Evolutionary conservation across 2,329 filamentous ascomycete genomes (phyloP).

Genomic region (Neocucurbitaria cava): DNA sequence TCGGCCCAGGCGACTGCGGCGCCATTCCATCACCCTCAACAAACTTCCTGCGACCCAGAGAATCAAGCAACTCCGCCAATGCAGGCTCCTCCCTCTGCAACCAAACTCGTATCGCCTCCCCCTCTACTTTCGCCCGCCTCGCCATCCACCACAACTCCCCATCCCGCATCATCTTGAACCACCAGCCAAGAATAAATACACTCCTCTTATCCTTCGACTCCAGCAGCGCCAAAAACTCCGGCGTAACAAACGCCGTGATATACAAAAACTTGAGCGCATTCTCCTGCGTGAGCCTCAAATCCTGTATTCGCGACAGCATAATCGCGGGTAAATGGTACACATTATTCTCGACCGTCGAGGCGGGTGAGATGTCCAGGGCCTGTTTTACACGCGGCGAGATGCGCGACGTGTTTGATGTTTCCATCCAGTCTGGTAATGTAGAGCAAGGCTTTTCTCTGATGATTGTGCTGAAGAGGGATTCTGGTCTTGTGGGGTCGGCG

Average conservation of each 20-base stretch:
- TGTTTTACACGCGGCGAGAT: conserved; percentile 46
- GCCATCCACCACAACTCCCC: conserved; percentile 39
- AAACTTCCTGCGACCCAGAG: not conserved
- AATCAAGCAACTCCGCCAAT: conserved; percentile 12
- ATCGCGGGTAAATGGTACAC: conserved; percentile 41
- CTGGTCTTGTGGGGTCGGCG: conserved; percentile 56
- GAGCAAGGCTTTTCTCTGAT: conserved; percentile 25
- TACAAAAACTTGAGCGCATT: conserved; percentile 56
- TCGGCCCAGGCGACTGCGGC: not conserved
- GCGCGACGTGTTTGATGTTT: conserved; percentile 1
- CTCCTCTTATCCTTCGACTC: conserved; percentile 60
- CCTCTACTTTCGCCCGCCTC: conserved; percentile 32
- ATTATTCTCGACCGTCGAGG: conserved; percentile 27
- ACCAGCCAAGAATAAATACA: conserved; percentile 63
- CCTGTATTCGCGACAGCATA: conserved; percentile 50
- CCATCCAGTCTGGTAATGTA: conserved; percentile 17
- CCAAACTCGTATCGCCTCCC: conserved; percentile 32
- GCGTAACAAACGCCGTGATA: conserved; percentile 57
- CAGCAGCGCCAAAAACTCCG: conserved; percentile 56
- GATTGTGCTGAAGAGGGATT: conserved; percentile 56
- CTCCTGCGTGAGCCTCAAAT: conserved; percentile 45
- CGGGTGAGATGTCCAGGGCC: conserved; percentile 33
- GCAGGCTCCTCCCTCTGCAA: conserved; percentile 23
- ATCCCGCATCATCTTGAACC: conserved; percentile 56
- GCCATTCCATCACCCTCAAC: not conserved